Percentiles rank a stretch among this genome's conserved stretches.
Evolutionary conservation across 306 rosid genomes (phyloP).

Genomic region (Gillenia trifoliata): DNA sequence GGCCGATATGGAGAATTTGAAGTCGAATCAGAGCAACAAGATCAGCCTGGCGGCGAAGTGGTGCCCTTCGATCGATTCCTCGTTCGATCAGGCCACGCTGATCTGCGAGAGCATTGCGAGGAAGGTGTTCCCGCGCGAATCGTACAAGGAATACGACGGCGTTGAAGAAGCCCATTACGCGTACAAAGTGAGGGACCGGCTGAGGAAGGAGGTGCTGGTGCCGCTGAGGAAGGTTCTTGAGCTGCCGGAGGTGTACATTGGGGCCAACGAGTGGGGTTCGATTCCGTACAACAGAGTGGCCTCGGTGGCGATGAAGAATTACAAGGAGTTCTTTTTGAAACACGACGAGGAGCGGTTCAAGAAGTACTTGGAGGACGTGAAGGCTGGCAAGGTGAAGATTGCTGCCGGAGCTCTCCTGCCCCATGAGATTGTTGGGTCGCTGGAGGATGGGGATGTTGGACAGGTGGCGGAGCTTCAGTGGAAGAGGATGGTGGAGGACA

Average conservation of each 20-base stretch:
- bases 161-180: conserved; percentile 67
- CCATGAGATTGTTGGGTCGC: conserved; percentile 38
- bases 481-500: conserved; percentile 60
- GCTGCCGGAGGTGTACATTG: conserved; percentile 66
- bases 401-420: conserved; percentile 69
- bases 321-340: conserved; percentile 43
- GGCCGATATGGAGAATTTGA: conserved; percentile 40
- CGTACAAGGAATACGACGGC: conserved; percentile 42
- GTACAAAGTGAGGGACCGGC: conserved; percentile 57
- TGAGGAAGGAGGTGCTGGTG: conserved; percentile 61
- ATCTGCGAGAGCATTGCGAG: conserved; percentile 60
- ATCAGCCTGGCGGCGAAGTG: conserved; percentile 70
- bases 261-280: conserved; percentile 48
- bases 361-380: conserved; percentile 42
- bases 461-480: conserved; percentile 66
- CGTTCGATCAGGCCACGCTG: conserved; percentile 50
- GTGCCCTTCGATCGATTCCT: conserved; percentile 76
- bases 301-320: conserved; percentile 56
- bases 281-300: conserved; percentile 62
- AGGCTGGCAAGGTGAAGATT: conserved; percentile 34
- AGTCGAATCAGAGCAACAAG: conserved; percentile 13
- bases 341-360: conserved; percentile 47
- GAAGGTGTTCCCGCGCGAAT: conserved; percentile 48
- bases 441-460: conserved; percentile 25
- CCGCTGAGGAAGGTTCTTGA: conserved; percentile 56